A percentile compares a stretch with the other conserved stretches of the same genome.
Conservation (phyloP, 352 stramenopile species). For the Pythium volutum region DNA sequence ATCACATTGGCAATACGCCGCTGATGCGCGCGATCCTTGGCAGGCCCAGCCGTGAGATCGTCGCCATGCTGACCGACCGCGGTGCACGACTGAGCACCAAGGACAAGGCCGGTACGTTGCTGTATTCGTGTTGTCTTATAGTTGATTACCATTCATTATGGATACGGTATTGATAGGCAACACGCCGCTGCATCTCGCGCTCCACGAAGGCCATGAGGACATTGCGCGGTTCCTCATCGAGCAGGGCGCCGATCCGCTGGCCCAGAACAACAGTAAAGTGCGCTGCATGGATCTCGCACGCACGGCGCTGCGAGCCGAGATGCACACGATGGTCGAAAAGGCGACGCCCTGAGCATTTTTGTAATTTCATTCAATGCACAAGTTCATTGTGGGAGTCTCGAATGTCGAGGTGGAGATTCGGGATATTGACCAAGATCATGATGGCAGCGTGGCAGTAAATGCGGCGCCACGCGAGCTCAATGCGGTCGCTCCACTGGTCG, state of each 20-base stretch:
- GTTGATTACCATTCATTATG: too few relatives aligned
- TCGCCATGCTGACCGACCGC: slow-evolving; percentile 59
- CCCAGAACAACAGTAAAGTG: slow-evolving; percentile 57
- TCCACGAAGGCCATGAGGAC: slow-evolving; percentile 59
- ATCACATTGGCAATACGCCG: slow-evolving; percentile 58
- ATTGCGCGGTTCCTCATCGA: slow-evolving; percentile 62
- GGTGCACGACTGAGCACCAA: slow-evolving; percentile 51
- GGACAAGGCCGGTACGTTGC: slow-evolving; percentile 38
- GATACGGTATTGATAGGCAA: slow-evolving; percentile 38
- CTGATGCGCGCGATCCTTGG: slow-evolving; percentile 59
- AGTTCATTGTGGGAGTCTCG: slow-evolving; percentile 27
- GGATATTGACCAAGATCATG: slow-evolving; percentile 64
- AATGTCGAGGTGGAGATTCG: slow-evolving; percentile 44
- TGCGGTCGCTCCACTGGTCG: slow-evolving; percentile 43
- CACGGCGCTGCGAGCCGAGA: slow-evolving; percentile 43
- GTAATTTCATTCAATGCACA: too few relatives aligned
- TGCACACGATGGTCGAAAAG: slow-evolving; percentile 22
- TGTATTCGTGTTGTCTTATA: neutral
- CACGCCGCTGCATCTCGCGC: slow-evolving; percentile 62
- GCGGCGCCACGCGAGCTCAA: slow-evolving; percentile 48
- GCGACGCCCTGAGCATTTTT: slow-evolving; percentile 15
- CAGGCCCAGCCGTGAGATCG: slow-evolving; percentile 54
- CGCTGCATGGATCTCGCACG: slow-evolving; percentile 54
- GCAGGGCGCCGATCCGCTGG: slow-evolving; percentile 44
- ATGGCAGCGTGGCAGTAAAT: slow-evolving; percentile 64